Conservation (phyloP, 225 moss, liverwort and hornwort species). For the Physcomitrium patens region DNA sequence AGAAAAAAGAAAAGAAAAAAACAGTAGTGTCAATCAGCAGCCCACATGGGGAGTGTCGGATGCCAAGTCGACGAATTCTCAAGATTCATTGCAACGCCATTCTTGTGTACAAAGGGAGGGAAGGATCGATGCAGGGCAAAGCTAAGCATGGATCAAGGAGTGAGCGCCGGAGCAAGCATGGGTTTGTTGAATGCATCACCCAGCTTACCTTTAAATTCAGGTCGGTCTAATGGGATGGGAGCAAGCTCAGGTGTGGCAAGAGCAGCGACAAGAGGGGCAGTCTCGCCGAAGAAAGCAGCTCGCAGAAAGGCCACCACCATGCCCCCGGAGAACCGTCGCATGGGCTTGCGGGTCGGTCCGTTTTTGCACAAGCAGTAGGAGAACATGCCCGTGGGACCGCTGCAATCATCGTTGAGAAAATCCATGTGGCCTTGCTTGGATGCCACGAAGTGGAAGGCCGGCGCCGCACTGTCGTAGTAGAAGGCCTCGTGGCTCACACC, state of each 20-base stretch:
- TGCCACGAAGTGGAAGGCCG: constrained; percentile 77
- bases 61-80: too few relatives aligned
- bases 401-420: constrained; percentile 63
- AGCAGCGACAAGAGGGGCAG: constrained; percentile 12
- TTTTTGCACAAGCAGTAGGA: constrained; percentile 53
- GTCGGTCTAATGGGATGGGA: constrained; percentile 40
- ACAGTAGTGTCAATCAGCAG: too few relatives aligned
- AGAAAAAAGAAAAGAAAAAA: too few relatives aligned
- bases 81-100: too few relatives aligned
- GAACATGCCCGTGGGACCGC: constrained; percentile 48
- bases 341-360: constrained; percentile 61
- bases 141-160: not conserved
- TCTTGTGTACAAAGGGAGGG: too few relatives aligned
- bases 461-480: constrained; percentile 58
- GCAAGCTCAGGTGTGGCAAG: constrained; percentile 42
- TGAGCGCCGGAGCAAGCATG: constrained; percentile 18
- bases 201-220: constrained; percentile 54
- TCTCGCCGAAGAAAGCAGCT: constrained; percentile 41
- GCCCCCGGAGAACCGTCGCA: constrained; percentile 74
- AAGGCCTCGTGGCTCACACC: constrained; percentile 77
- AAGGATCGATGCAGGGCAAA: too few relatives aligned
- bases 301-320: constrained; percentile 54
- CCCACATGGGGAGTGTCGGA: too few relatives aligned
- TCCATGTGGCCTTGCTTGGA: constrained; percentile 81
- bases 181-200: constrained; percentile 13